Evolutionary conservation across 23 red algal genomes (phyloP), one percentile per base, ranked within the genome.

Genomic region (Rhodosorus marinus): DNA sequence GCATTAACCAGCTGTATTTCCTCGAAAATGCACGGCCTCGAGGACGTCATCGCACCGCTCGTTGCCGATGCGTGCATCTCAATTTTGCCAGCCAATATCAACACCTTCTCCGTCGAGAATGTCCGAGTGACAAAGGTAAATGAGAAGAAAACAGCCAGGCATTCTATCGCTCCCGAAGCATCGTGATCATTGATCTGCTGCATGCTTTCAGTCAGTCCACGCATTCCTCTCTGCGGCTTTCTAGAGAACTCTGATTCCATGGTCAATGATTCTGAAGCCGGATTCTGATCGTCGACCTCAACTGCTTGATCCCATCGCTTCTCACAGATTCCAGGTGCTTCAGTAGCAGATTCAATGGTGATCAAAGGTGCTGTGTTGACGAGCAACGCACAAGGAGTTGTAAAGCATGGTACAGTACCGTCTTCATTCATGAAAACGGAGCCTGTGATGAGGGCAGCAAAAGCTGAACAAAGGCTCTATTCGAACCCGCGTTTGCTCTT

Each of bases 121-220:
- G 65, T 98, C 23, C 61, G 90, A 8, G 79, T 85, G n/a, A 70
- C 72, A 21, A 98, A 98, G 49, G 73, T 98, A 8, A 55, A 82
- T 3, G 90, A 80, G 6, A 80, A 80, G 5, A 69, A 66, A 0
- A 11, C 17, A 17, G 17, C 11, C 38, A 43, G 11, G 38, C 11
- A 17, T 43, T 43, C 38, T n/a, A n/a, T n/a, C n/a, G n/a, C n/a
- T n/a, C n/a, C n/a, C n/a, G n/a, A n/a, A n/a, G n/a, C n/a, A n/a
- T n/a, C n/a, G n/a, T n/a, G n/a, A n/a, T n/a, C n/a, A n/a, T n/a
- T n/a, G n/a, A n/a, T n/a, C n/a, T n/a, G n/a, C n/a, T n/a, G n/a
- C n/a, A n/a, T n/a, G n/a, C n/a, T n/a, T n/a, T n/a, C n/a, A n/a
- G n/a, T n/a, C n/a, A n/a, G n/a, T n/a, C n/a, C n/a, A n/a, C n/a